phyloP scores from a whole-genome alignment of 176 grass and related monocot genomes.

The Carex kokanica region DNA sequence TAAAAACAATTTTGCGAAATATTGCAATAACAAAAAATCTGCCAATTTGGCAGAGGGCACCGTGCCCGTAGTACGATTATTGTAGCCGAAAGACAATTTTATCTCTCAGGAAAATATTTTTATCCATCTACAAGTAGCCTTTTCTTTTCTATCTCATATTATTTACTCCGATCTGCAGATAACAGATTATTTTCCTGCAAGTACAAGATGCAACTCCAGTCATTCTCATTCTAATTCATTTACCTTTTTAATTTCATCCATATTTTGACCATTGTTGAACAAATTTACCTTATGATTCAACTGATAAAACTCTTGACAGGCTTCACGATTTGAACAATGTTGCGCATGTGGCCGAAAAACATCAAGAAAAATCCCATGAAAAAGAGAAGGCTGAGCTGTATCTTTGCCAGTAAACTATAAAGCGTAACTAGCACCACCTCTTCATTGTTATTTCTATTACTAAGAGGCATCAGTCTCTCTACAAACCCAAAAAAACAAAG shows the following conservation, averaged over 20 bases:
- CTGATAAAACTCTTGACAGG: conserved; percentile 20
- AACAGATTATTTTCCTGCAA: neutral
- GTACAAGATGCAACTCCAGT: neutral
- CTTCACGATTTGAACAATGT: conserved; percentile 19
- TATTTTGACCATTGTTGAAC: neutral
- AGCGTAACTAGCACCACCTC: conserved; percentile 22
- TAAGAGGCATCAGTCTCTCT: conserved; percentile 18
- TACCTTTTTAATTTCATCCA: no score
- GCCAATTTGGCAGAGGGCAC: conserved; percentile 5
- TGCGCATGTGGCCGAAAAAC: conserved; percentile 19
- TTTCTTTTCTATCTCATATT: neutral
- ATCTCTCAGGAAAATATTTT: neutral
- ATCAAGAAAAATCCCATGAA: conserved; percentile 29
- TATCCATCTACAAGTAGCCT: neutral
- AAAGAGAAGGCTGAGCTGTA: conserved; percentile 20
- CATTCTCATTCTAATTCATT: neutral
- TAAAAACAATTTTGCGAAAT: neutral
- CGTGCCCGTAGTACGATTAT: neutral
- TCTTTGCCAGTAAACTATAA: conserved; percentile 22
- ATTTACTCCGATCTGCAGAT: neutral
- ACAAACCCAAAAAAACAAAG: conserved; percentile 9
- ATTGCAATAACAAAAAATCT: neutral
- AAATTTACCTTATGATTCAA: conserved; percentile 25
- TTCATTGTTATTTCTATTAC: conserved; percentile 12
- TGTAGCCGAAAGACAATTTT: neutral